A percentile compares a stretch with the other conserved stretches of the same genome.
These are phyloP conservation scores for Flueggea neowawraea DNA, from an alignment of 441 rosid genomes.

Conservation along the genomic window DNA sequence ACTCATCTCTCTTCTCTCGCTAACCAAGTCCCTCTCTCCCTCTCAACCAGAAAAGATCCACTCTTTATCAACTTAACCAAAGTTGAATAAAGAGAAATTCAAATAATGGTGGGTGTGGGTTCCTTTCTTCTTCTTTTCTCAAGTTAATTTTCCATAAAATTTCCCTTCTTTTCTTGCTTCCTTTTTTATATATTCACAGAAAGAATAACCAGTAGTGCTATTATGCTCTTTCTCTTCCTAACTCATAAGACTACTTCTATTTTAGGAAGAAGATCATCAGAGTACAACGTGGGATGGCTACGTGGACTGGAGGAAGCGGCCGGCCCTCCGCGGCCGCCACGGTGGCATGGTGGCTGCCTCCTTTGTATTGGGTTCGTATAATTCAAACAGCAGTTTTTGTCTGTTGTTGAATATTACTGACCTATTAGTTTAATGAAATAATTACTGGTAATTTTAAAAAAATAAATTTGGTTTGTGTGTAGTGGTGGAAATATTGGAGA, in stretches of 20 bases:
- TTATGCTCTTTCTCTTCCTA: too few relatives aligned
- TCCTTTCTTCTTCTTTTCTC: too few relatives aligned
- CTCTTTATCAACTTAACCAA: too few relatives aligned
- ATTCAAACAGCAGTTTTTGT: background rate
- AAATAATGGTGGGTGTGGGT: too few relatives aligned
- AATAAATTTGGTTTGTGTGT: background rate
- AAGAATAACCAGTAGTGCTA: too few relatives aligned
- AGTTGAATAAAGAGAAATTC: too few relatives aligned
- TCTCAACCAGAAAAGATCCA: too few relatives aligned
- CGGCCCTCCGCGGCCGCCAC: conserved; percentile 68
- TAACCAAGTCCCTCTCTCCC: too few relatives aligned
- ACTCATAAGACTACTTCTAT: background rate
- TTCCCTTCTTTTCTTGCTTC: too few relatives aligned
- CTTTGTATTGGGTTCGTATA: conserved; percentile 49
- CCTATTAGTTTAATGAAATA: too few relatives aligned
- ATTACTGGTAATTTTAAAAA: background rate
- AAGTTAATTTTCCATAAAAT: too few relatives aligned
- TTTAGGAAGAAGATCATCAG: conserved; percentile 49
- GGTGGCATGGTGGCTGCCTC: conserved; percentile 90
- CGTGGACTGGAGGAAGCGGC: conserved; percentile 72
- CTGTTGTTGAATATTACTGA: background rate
- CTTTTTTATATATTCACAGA: too few relatives aligned
- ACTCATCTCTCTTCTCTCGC: background rate
- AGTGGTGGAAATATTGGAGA: conserved; percentile 92
- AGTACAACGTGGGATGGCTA: conserved; percentile 65